Percentiles rank a stretch among this genome's conserved stretches.
These are phyloP conservation scores for Aschersonia sp. DNA, from an alignment of 2,329 filamentous ascomycete species.

Conservation along the genomic window DNA sequence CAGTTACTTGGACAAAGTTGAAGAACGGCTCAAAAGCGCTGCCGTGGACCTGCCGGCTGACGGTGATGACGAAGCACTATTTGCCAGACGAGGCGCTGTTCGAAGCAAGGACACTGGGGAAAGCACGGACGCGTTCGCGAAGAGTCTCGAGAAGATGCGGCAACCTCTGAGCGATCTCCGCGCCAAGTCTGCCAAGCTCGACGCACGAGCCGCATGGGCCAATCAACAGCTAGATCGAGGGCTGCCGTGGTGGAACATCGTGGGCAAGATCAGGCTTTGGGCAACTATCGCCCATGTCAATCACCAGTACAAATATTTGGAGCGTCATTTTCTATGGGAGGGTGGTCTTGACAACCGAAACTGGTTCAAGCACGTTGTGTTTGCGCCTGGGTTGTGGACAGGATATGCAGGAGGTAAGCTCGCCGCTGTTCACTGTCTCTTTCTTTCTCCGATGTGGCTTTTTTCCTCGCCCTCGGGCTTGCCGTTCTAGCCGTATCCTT, in stretches of 20 bases:
- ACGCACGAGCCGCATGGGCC: conserved; percentile 27
- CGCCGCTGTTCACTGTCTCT: neutral
- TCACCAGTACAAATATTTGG: conserved; percentile 68
- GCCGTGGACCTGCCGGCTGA: conserved; percentile 3
- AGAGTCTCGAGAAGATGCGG: conserved; percentile 23
- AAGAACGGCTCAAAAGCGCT: conserved; percentile 28
- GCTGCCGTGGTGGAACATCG: conserved; percentile 69
- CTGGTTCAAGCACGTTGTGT: conserved; percentile 95
- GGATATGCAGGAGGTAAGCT: conserved; percentile 65
- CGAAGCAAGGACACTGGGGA: conserved; percentile 13
- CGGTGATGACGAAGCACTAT: conserved; percentile 14
- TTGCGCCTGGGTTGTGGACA: conserved; percentile 83
- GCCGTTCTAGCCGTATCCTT: too few relatives aligned
- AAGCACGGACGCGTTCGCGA: conserved; percentile 23
- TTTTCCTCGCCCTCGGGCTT: too few relatives aligned
- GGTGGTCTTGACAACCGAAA: conserved; percentile 62
- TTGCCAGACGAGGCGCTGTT: conserved; percentile 14
- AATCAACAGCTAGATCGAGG: conserved; percentile 30
- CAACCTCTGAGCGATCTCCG: conserved; percentile 21
- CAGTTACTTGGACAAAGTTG: conserved; percentile 35
- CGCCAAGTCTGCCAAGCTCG: conserved; percentile 26
- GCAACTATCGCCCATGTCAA: conserved; percentile 55
- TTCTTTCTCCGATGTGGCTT: neutral
- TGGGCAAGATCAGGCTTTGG: conserved; percentile 50
- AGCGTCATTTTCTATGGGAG: conserved; percentile 64